phyloP scores from a whole-genome alignment of 768 basidiomycete genomes.

The Lactarius akahatsu region DNA sequence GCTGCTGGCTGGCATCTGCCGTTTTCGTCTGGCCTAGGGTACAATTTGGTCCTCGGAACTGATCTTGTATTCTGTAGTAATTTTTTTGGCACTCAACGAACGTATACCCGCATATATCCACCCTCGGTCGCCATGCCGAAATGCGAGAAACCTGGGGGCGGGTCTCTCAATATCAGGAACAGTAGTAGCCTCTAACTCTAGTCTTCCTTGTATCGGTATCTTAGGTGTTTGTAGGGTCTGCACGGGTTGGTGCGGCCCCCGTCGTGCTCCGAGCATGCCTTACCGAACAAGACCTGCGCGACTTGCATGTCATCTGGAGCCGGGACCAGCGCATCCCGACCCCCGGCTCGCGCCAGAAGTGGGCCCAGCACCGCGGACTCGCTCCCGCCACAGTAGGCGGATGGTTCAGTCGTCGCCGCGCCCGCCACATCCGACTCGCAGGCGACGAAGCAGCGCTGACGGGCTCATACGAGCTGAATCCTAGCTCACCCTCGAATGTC shows the following conservation, averaged over 20 bases:
- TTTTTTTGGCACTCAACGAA: background rate
- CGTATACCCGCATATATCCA: background rate
- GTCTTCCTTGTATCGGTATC: background rate
- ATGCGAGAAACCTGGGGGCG: background rate
- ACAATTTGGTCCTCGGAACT: background rate
- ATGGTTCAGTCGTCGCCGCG: slow-evolving; percentile 17
- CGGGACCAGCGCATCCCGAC: slow-evolving; percentile 17
- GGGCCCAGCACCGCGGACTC: slow-evolving; percentile 16
- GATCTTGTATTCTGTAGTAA: background rate
- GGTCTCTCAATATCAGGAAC: background rate
- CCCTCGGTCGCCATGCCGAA: background rate
- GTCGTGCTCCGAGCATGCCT: background rate
- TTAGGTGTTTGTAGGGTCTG: background rate
- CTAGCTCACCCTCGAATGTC: slow-evolving; percentile 1
- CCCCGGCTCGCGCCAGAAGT: slow-evolving; percentile 13
- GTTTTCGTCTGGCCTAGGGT: background rate
- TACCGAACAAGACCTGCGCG: slow-evolving; percentile 3
- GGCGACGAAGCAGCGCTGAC: background rate
- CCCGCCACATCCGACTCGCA: slow-evolving; percentile 1
- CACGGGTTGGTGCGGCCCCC: background rate
- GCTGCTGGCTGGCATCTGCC: background rate
- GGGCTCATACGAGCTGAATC: slow-evolving; percentile 9
- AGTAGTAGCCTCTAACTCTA: background rate
- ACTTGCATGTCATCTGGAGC: slow-evolving; percentile 15
- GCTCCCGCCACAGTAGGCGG: slow-evolving; percentile 1